Evolutionary conservation across 1,284 basidiomycete genomes (phyloP).

Genomic region (Bondarzewia mesenterica): DNA sequence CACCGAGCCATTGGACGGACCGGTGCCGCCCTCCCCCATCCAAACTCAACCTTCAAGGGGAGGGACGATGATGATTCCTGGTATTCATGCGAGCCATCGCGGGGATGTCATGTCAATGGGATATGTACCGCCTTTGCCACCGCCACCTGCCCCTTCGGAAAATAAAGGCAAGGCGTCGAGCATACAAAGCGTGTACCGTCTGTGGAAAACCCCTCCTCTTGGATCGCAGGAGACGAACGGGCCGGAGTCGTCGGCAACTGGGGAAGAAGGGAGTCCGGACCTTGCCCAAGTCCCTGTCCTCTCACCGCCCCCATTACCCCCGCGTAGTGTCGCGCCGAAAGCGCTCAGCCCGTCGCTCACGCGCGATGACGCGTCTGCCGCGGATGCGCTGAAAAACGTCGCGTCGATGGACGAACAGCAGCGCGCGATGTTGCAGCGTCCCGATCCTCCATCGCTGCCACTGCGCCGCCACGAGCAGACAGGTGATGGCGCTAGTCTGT

Average conservation of each 20-base stretch:
- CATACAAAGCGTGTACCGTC: conserved; percentile 61
- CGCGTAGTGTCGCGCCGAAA: conserved; percentile 3
- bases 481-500: conserved; percentile 2
- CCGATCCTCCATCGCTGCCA: not conserved
- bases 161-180: conserved; percentile 36
- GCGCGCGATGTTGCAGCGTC: too few species aligned
- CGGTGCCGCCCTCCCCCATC: conserved; percentile 32
- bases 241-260: too few species aligned
- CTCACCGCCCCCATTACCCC: conserved; percentile 9
- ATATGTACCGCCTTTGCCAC: conserved; percentile 45
- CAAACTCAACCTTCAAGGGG: conserved; percentile 62
- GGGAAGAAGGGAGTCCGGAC: too few species aligned
- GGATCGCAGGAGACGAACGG: conserved; percentile 7
- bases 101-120: conserved; percentile 76
- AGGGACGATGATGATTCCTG: conserved; percentile 72
- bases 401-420: not conserved
- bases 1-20: too few species aligned
- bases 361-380: not conserved
- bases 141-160: conserved; percentile 26
- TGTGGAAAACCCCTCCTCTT: conserved; percentile 49
- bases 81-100: conserved; percentile 71
- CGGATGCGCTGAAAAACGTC: not conserved
- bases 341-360: not conserved
- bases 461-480: not conserved
- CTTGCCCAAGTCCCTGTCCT: not conserved